phyloP scores from a whole-genome alignment of 2,329 filamentous ascomycete genomes.

The Pezicula radicicola region DNA sequence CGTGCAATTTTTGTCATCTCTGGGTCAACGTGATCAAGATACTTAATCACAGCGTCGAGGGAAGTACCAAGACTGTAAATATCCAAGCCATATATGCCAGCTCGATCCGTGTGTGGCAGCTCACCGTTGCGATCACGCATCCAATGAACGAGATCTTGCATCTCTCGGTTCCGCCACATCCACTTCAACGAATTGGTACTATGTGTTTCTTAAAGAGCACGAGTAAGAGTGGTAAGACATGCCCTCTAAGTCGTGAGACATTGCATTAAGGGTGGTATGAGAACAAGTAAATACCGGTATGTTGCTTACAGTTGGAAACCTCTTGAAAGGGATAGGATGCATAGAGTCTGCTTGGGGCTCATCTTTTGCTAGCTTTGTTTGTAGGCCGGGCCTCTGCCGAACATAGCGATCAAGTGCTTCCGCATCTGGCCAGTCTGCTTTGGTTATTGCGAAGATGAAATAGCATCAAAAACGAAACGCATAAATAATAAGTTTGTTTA shows the following conservation, averaged over 20 bases:
- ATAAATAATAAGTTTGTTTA: too few species aligned
- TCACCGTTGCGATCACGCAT: neutral
- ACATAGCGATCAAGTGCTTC: conserved; percentile 48
- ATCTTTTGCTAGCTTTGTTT: conserved; percentile 15
- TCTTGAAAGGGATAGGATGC: too few species aligned
- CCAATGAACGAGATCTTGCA: conserved; percentile 31
- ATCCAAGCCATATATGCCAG: conserved; percentile 48
- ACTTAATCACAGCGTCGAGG: conserved; percentile 43
- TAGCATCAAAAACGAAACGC: too few species aligned
- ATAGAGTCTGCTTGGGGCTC: conserved; percentile 25
- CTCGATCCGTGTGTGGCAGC: neutral
- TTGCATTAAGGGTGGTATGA: too few species aligned
- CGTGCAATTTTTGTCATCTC: conserved; percentile 39
- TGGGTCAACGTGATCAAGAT: conserved; percentile 43
- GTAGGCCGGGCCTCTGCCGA: conserved; percentile 36
- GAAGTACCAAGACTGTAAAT: conserved; percentile 46
- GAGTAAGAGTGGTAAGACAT: too few species aligned
- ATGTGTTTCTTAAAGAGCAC: conserved; percentile 26
- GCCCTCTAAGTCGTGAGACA: too few species aligned
- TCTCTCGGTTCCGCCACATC: conserved; percentile 54
- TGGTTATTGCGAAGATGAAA: too few species aligned
- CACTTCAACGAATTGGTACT: conserved; percentile 43
- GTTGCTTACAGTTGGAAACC: too few species aligned
- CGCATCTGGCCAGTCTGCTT: conserved; percentile 52
- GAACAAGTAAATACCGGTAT: too few species aligned